Evolutionary conservation across 805 yeast genomes (phyloP), one percentile per base, ranked within the genome.

Genomic region (Cyberlindnera japonica): DNA sequence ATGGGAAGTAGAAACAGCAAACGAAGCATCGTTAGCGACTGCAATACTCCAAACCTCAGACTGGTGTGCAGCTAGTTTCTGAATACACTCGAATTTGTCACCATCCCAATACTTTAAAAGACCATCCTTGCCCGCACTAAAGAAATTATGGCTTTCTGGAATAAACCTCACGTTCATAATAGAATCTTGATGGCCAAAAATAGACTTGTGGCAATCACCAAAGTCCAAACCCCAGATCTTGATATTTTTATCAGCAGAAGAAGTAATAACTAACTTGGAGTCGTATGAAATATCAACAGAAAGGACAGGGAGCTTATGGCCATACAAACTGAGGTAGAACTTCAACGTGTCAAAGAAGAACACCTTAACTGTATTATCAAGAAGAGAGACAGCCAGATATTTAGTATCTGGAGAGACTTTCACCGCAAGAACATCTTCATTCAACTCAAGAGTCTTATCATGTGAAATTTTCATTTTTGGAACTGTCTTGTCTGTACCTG

Each of bases 201-300:
- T 78, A 2, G 98, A 91, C 60, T 83, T 84, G 63, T 93, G 99
- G 70, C 99, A 93, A 64, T 93, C 99, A 64, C 99, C 99, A 64
- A 93, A 93, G 62, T 93, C 99, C 43, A 93, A 68, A 37, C 99
- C 99, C 99, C 99, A 93, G 43, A 93, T 84, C 65, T 95, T 89
- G 58, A 93, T 86, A 63, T 93, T 93, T 63, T 93, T 93, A 65
- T 93, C 99, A 0, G 99, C 99, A 1, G 97, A 88, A 4, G 96
- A 86, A 0, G 98, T 87, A 39, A 91, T 79, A 46, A 93, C 74
- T 51, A 93, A 61, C 62, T 93, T 91, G 27, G 91, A 81, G 62
- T 93, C 99, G 51, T 63, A 71, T 1, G 98, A 86, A 32, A 93
- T 89, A 59, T 93, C 99, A 50, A 93, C 77, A 3, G 96, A 83